These are phyloP conservation scores for Trametes versicolor DNA, from an alignment of 1,284 basidiomycete genomes.

Conservation along the genomic window DNA sequence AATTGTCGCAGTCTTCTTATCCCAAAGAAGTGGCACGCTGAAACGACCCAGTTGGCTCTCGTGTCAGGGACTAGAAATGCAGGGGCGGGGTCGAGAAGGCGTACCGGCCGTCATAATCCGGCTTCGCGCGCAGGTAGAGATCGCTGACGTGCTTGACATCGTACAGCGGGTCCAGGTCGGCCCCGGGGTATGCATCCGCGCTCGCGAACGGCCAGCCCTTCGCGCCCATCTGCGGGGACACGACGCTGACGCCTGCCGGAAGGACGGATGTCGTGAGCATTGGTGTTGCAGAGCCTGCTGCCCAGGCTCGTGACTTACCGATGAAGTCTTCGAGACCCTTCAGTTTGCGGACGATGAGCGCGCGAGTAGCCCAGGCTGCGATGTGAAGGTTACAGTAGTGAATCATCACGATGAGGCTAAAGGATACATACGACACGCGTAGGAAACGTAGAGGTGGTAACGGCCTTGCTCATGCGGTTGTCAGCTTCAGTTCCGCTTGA, in stretches of 20 bases:
- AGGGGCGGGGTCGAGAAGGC: constrained; percentile 82
- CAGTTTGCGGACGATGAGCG: constrained; percentile 89
- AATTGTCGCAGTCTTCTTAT: constrained; percentile 89
- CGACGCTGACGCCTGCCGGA: constrained; percentile 72
- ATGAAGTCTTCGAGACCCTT: constrained; percentile 88
- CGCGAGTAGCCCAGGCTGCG: constrained; percentile 76
- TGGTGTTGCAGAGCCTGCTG: constrained; percentile 94
- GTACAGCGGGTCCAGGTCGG: constrained; percentile 81
- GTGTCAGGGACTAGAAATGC: constrained; percentile 65
- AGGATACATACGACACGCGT: constrained; percentile 72
- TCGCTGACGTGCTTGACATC: constrained; percentile 82
- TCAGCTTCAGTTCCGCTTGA: not conserved
- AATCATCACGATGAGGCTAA: too few relatives aligned
- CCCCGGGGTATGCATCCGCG: constrained; percentile 75
- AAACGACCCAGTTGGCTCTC: constrained; percentile 49
- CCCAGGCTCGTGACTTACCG: constrained; percentile 51
- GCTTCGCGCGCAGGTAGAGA: constrained; percentile 84
- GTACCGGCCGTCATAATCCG: constrained; percentile 75
- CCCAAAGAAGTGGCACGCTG: constrained; percentile 94
- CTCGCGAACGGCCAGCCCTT: constrained; percentile 91
- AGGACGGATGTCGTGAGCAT: constrained; percentile 72
- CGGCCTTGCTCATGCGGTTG: constrained; percentile 55
- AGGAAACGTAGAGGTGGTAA: constrained; percentile 90
- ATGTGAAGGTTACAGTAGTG: too few relatives aligned
- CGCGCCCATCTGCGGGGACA: constrained; percentile 89